A percentile compares a stretch with the other conserved stretches of the same genome.
These are phyloP conservation scores for Geotrichum fermentans DNA, from an alignment of 1,139 yeast genomes.

Conservation along the genomic window DNA sequence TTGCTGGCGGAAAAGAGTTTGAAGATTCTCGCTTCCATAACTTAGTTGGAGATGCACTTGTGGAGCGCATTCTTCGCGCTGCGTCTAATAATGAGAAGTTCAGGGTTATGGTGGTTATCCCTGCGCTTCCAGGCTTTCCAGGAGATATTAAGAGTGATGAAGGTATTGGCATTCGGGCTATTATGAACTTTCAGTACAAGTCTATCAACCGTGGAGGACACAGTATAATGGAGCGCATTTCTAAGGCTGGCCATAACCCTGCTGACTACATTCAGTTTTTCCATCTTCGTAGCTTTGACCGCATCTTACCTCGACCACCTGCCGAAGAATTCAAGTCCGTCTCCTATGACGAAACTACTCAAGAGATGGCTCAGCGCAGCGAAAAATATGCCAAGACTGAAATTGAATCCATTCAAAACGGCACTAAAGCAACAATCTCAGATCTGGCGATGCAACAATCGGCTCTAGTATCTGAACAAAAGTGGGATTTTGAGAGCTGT, in stretches of 20 bases:
- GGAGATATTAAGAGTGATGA: slow-evolving; percentile 23
- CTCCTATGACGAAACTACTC: slow-evolving; percentile 16
- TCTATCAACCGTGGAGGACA: slow-evolving; percentile 23
- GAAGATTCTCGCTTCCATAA: slow-evolving; percentile 20
- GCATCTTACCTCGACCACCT: slow-evolving; percentile 19
- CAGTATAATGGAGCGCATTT: slow-evolving; percentile 21
- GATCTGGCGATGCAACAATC: slow-evolving; percentile 19
- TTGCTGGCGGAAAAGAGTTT: slow-evolving; percentile 22
- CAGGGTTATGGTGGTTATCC: slow-evolving; percentile 21
- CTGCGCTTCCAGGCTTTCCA: slow-evolving; percentile 25
- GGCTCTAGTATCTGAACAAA: slow-evolving; percentile 15
- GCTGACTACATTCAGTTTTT: slow-evolving; percentile 22
- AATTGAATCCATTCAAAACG: slow-evolving; percentile 5
- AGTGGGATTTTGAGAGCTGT: slow-evolving; percentile 19
- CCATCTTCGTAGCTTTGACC: slow-evolving; percentile 22
- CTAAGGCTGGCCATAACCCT: slow-evolving; percentile 22
- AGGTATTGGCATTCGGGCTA: slow-evolving; percentile 23
- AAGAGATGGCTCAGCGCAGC: slow-evolving; percentile 5
- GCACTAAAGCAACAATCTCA: slow-evolving; percentile 17
- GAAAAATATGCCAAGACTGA: slow-evolving; percentile 11
- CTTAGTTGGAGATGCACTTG: slow-evolving; percentile 23
- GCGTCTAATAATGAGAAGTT: slow-evolving; percentile 21
- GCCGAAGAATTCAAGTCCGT: slow-evolving; percentile 12
- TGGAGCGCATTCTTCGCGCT: slow-evolving; percentile 21
- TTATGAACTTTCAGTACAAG: slow-evolving; percentile 23